Base-by-base conservation (phyloP, 73 alveolate species). In the Effrenium voratum region DNA sequence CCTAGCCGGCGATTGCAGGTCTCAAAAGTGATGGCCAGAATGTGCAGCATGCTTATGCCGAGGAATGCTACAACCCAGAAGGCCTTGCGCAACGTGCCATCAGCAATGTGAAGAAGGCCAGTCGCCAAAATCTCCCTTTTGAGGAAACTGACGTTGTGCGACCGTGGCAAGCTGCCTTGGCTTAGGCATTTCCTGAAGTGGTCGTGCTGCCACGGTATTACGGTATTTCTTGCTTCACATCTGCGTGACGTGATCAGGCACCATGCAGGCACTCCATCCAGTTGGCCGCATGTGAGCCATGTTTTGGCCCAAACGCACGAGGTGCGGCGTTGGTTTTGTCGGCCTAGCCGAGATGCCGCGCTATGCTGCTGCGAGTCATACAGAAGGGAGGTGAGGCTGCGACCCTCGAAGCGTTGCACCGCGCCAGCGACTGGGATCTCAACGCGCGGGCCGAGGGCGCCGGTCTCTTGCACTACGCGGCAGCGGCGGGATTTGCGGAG, bases 1-100 rank as follows among this genome's bases (percentile, higher is more conserved):
- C n/a, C n/a, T n/a, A n/a, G n/a, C n/a, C n/a, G n/a, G n/a, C n/a
- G n/a, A n/a, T n/a, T n/a, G n/a, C n/a, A n/a, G n/a, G n/a, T n/a
- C n/a, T n/a, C n/a, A n/a, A n/a, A n/a, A n/a, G n/a, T n/a, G n/a
- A n/a, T n/a, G n/a, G n/a, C n/a, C n/a, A n/a, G 12, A 22, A 55
- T 15, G 22, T 55, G 30, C 68, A 70, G 16, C 32, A 28, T 0
- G 82, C 45, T 36, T 77, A 15, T 52, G 19, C 26, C 34, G 34
- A 82, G 98, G 98, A 92, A 43, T 92, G 98, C 98, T 92, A 36
- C 92, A 92, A 92, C 49, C 98, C 98, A 24, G 91, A 60, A 4
- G 98, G 98, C 91, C 66, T 92, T 36, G 98, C 98, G 0, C 98
- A 92, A 50, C 79, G 98, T 2, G 98, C 98, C 49, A 92, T 92